A percentile compares a stretch with the other conserved stretches of the same genome.
Conservation (phyloP, 2,329 filamentous ascomycete species). For the Reticulascus tulasneorum region DNA sequence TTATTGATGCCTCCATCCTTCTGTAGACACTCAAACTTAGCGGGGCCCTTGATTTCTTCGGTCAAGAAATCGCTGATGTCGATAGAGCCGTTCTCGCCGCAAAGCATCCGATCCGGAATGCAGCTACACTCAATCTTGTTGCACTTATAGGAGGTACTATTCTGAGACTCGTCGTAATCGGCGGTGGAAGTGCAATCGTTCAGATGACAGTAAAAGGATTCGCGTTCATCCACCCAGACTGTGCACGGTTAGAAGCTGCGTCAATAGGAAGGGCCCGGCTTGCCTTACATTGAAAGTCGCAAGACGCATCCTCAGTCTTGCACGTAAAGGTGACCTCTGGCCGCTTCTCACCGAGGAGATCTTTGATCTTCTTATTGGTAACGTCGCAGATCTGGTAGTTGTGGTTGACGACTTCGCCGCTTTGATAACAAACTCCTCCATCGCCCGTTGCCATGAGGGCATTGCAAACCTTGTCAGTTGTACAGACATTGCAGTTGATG, state of each 20-base stretch:
- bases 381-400: constrained; percentile 99
- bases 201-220: constrained; percentile 95
- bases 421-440: constrained; percentile 86
- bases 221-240: constrained; percentile 92
- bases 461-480: constrained; percentile 76
- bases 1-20: constrained; percentile 58
- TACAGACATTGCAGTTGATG: constrained; percentile 97
- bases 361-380: constrained; percentile 89
- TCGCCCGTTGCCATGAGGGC: constrained; percentile 79
- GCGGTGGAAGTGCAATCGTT: constrained; percentile 73
- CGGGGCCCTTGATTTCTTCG: constrained; percentile 80
- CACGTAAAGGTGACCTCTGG: constrained; percentile 96
- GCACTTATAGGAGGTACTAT: constrained; percentile 82
- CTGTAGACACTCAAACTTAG: constrained; percentile 71
- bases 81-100: constrained; percentile 84
- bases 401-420: constrained; percentile 84
- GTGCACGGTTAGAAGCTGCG: constrained; percentile 7
- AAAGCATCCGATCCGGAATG: constrained; percentile 88
- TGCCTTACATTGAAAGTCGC: constrained; percentile 86
- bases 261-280: constrained; percentile 5
- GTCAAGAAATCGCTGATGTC: constrained; percentile 88
- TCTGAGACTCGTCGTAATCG: constrained; percentile 64
- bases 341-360: constrained; percentile 77
- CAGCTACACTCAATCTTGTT: constrained; percentile 82
- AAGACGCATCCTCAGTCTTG: constrained; percentile 67